Conservation (phyloP, 148 eudicot genomes). For the Euryodendron excelsum region DNA sequence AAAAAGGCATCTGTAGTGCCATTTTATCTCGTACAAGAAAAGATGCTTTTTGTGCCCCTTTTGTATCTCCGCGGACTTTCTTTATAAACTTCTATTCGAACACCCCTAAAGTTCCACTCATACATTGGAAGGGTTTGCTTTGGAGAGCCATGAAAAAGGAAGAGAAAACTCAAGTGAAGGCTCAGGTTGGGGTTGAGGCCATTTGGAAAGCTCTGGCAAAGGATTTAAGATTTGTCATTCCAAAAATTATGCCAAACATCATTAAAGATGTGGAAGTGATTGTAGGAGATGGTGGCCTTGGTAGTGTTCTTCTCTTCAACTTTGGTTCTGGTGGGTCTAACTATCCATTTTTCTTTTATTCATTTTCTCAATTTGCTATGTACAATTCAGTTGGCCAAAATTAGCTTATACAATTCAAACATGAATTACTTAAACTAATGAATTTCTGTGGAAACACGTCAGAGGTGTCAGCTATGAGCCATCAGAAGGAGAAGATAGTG, state of each 20-base stretch:
- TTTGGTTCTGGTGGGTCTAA: conserved; percentile 12
- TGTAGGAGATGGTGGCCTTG: conserved; percentile 26
- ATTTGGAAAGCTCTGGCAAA: conserved; percentile 22
- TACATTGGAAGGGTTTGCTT: background rate
- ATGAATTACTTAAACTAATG: too few species aligned
- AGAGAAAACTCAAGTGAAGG: conserved; percentile 14
- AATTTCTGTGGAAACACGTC: too few species aligned
- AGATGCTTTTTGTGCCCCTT: background rate
- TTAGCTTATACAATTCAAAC: too few species aligned
- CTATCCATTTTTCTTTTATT: background rate
- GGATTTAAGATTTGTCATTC: conserved; percentile 5
- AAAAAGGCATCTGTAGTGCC: background rate
- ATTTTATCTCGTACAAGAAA: background rate
- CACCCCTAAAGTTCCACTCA: background rate
- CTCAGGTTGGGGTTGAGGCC: conserved; percentile 14
- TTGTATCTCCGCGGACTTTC: background rate
- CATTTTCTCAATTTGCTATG: background rate
- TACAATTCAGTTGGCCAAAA: too few species aligned
- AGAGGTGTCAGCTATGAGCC: too few species aligned
- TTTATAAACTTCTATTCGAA: background rate
- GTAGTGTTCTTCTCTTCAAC: conserved; percentile 21
- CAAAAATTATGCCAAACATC: conserved; percentile 14
- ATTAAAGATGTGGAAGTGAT: conserved; percentile 17
- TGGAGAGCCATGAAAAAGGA: conserved; percentile 18
- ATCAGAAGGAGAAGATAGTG: too few species aligned